Base-by-base conservation (phyloP, 441 rosid genomes). In the Brassica balearica region DNA sequence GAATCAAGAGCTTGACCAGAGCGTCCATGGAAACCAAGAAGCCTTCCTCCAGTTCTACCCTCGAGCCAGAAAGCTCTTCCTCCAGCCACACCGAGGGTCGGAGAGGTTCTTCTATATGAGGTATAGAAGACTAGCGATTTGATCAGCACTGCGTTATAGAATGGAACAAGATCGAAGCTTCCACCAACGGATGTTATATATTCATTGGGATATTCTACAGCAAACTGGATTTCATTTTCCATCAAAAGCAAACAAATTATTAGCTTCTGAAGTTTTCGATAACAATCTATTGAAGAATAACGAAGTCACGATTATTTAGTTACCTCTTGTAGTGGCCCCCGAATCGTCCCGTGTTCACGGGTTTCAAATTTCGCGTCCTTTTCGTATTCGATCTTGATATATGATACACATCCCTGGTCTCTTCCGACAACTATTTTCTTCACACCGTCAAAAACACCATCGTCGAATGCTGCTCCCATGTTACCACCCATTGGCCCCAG, bases 151-250 rank as follows among this genome's bases (percentile, higher is more conserved):
- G 65, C 1, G 20, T 25, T 6, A 65, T 41, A 65, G 3, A 0
- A 0, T 51, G 3, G 8, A 66, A 41, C 55, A 59, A 12, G 5
- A 1, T 55, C 46, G 61, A 72, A 77, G 72, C 72, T 66, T 77
- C 81, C 81, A 23, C 75, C 72, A 73, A 78, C 69, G 7, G 69
- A 19, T 78, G 69, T 78, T 56, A 78, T 67, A 8, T 78, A 73
- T 68, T 78, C 82, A 41, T 41, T 41, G 10, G 48, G 68, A 64
- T 64, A 8, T 2, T 64, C 23, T 15, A 69, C 63, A 14, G 74
- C 20, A 62, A 76, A 68, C 80, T 76, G 74, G 1, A 19, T 48
- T 48, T 17, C 29, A n/a, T 51, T 25, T 61, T 46, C 8, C 43
- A 9, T 70, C 2, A 17, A 4, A 51, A 29, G 8, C 23, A 41